Percentiles rank a stretch among this genome's conserved stretches.
These are phyloP conservation scores for Heliamphora exappendiculata DNA, from an alignment of 148 eudicot species.

Conservation along the genomic window DNA sequence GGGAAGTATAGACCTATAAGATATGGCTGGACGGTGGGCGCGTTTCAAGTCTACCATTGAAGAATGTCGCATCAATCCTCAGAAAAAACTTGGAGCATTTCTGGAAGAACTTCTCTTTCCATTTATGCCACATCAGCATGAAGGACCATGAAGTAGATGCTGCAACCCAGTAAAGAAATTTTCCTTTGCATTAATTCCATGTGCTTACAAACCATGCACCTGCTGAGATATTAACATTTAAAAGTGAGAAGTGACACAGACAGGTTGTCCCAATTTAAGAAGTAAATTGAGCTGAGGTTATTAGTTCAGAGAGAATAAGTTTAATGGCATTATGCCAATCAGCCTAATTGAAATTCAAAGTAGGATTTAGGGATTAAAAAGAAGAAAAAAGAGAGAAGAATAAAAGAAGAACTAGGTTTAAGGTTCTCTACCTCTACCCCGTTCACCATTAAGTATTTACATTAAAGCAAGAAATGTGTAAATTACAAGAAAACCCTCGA, in stretches of 20 bases:
- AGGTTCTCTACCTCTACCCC: too few species aligned
- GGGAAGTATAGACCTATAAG: conserved; percentile 66
- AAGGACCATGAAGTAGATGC: conserved; percentile 26
- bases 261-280: not conserved
- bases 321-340: not conserved
- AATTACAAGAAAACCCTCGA: too few species aligned
- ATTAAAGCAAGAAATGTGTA: too few species aligned
- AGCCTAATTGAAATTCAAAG: too few species aligned
- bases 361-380: too few species aligned
- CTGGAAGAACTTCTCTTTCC: conserved; percentile 26
- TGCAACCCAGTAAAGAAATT: not conserved
- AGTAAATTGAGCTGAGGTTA: not conserved
- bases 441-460: too few species aligned
- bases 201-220: not conserved
- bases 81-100: conserved; percentile 23
- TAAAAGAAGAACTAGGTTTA: too few species aligned
- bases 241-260: not conserved
- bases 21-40: conserved; percentile 48
- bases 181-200: conserved; percentile 1
- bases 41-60: conserved; percentile 60
- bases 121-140: conserved; percentile 36
- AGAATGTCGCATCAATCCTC: conserved; percentile 40
- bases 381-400: too few species aligned
- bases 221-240: not conserved
- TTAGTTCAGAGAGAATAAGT: not conserved